Evolutionary conservation across 164 flowering plant species (phyloP).

Genomic region (Tinospora cordifolia): DNA sequence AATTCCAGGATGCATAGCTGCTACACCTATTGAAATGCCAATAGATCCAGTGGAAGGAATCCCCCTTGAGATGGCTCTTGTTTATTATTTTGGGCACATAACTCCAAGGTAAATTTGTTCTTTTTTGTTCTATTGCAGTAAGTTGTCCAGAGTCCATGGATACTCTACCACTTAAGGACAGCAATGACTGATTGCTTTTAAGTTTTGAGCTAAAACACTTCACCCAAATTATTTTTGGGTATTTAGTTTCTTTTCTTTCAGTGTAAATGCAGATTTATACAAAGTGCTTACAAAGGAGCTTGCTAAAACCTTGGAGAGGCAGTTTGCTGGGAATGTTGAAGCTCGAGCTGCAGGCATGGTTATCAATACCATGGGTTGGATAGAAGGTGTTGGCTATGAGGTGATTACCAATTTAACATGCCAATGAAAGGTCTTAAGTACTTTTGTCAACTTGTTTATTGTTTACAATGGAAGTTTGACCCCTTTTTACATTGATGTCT

Average conservation of each 20-base stretch:
- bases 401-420: slow-evolving; percentile 21
- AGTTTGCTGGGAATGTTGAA: slow-evolving; percentile 72
- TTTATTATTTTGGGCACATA: slow-evolving; percentile 77
- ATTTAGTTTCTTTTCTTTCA: slow-evolving; percentile 22
- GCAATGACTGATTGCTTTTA: neutral
- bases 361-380: slow-evolving; percentile 98
- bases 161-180: neutral
- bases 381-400: slow-evolving; percentile 94
- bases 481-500: slow-evolving; percentile 6
- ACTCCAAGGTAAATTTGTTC: slow-evolving; percentile 57
- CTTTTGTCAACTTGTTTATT: neutral
- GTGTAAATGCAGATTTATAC: slow-evolving; percentile 75
- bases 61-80: slow-evolving; percentile 94
- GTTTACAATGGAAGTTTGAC: neutral
- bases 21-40: slow-evolving; percentile 90
- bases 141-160: neutral
- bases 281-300: slow-evolving; percentile 86
- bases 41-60: slow-evolving; percentile 97
- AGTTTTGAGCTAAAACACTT: neutral
- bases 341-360: slow-evolving; percentile 96
- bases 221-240: neutral
- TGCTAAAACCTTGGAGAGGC: slow-evolving; percentile 67
- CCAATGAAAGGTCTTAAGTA: neutral
- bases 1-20: slow-evolving; percentile 76
- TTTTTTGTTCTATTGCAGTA: neutral